Conservation (phyloP, 352 stramenopile species). For the Globisporangium acanthophoron region DNA sequence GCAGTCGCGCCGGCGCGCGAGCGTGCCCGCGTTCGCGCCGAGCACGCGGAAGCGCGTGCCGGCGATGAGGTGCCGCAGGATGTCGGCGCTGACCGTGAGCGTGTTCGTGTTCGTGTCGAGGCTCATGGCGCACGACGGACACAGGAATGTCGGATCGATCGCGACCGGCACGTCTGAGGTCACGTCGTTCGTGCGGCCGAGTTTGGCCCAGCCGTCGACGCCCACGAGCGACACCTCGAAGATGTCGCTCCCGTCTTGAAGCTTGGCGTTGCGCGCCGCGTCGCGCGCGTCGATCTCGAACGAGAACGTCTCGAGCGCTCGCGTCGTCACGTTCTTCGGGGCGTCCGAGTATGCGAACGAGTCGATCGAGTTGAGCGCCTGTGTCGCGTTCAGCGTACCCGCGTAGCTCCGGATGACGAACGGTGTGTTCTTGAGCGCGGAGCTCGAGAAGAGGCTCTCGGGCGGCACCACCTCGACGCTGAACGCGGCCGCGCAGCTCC, state of each 20-base stretch:
- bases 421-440: constrained; percentile 39
- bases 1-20: constrained; percentile 48
- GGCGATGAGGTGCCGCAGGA: constrained; percentile 45
- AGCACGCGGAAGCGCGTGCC: constrained; percentile 63
- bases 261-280: constrained; percentile 71
- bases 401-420: constrained; percentile 72
- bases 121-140: constrained; percentile 42
- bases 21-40: constrained; percentile 48
- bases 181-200: constrained; percentile 85
- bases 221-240: constrained; percentile 87
- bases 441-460: constrained; percentile 31
- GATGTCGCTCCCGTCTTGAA: constrained; percentile 73
- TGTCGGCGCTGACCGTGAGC: constrained; percentile 51
- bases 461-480: constrained; percentile 13
- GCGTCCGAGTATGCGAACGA: constrained; percentile 24
- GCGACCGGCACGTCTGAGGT: constrained; percentile 24
- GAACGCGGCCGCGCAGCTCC: constrained; percentile 38
- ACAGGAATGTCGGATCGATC: constrained; percentile 49
- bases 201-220: constrained; percentile 75
- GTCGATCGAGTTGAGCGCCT: constrained; percentile 60
- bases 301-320: constrained; percentile 36
- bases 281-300: constrained; percentile 86
- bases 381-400: constrained; percentile 49
- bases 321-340: constrained; percentile 18
- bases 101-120: constrained; percentile 36